Base-by-base conservation (phyloP, 2,329 filamentous ascomycete genomes). In the Gnomoniopsis sp. region DNA sequence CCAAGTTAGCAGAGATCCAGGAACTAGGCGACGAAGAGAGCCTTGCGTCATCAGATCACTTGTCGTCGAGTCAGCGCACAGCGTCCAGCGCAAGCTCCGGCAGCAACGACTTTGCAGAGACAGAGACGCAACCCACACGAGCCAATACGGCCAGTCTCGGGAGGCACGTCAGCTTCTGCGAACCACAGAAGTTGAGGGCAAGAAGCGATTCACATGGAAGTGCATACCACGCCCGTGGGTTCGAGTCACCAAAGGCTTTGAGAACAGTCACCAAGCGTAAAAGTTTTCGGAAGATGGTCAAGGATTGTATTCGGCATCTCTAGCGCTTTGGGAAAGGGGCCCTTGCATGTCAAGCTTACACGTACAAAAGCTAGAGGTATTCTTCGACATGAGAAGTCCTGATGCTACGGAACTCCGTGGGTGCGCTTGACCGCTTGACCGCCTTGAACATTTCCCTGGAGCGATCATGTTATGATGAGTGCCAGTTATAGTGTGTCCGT, bases 141-240 rank as follows among this genome's bases (percentile, higher is more conserved):
- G 43, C 46, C 12, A 33, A 46, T 1, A 21, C 33, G 19, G 52
- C 3, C 41, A 26, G 46, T 19, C 22, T 33, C n/a, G 51, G 43
- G 2, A 46, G 59, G 11, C 59, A 53, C 22, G 50, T 61, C 17
- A 59, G 47, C 49, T 61, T 61, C 44, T 49, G 51, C 21, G 59
- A 46, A 48, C 48, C 56, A 19, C 17, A 44, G 48, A 54, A 49
- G 19, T 33, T 14, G 10, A 23, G 30, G 26, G 38, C 43, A n/a
- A 30, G 59, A 21, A 53, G 48, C 33, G 56, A 26, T 19, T 61
- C 59, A 14, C 49, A 51, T 10, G 48, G 52, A n/a, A 56, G 38
- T 44, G 33, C 59, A 56, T 53, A 55, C 52, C 11, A 43, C 17
- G 26, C 44, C 23, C 17, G 47, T 54, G 44, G 46, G 1, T 23